phyloP scores from a whole-genome alignment of 257 asterid genomes.

The Nicotiana tomentosiformis region DNA sequence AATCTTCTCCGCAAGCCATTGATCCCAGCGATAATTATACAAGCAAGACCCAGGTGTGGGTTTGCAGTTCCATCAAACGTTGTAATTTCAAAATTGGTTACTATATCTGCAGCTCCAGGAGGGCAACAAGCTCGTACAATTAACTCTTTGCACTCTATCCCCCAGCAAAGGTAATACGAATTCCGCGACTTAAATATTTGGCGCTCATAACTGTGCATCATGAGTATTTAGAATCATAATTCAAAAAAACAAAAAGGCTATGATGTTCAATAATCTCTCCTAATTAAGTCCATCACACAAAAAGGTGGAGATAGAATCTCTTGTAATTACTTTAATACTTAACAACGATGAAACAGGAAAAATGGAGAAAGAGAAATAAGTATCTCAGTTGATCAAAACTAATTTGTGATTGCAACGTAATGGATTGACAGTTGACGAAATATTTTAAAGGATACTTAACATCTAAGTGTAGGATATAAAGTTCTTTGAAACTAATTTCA shows the following conservation, averaged over 20 bases:
- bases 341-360: too few relatives aligned
- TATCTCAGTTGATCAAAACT: too few relatives aligned
- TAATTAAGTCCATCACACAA: too few relatives aligned
- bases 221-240: neutral
- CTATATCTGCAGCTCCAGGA: constrained; percentile 65
- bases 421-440: too few relatives aligned
- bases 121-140: constrained; percentile 74
- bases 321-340: too few relatives aligned
- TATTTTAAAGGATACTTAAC: too few relatives aligned
- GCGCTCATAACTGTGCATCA: constrained; percentile 65
- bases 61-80: constrained; percentile 83
- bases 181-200: constrained; percentile 86
- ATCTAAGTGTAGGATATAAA: neutral
- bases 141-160: constrained; percentile 75
- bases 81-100: constrained; percentile 82
- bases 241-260: too few relatives aligned
- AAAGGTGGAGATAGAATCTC: too few relatives aligned
- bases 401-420: too few relatives aligned
- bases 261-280: too few relatives aligned
- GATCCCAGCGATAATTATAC: constrained; percentile 69
- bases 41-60: constrained; percentile 77
- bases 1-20: constrained; percentile 56
- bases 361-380: too few relatives aligned
- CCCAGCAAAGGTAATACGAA: constrained; percentile 92
- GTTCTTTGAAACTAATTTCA: neutral